Conservation (phyloP, 805 yeast genomes). For the Kluyveromyces nonfermentans region DNA sequence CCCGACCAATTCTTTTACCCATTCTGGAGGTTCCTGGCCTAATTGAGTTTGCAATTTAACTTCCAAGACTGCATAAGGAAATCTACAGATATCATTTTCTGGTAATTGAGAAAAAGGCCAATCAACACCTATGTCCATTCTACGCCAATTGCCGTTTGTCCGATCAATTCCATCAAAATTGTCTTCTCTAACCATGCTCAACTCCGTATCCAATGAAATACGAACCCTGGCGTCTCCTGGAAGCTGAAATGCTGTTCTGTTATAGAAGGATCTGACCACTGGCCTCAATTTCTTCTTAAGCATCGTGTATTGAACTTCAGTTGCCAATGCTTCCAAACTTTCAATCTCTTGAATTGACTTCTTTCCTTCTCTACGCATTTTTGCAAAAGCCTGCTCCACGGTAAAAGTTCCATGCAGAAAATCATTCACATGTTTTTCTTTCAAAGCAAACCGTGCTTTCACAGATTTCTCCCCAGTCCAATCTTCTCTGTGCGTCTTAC, state of each 20-base stretch:
- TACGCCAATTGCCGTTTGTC: slow-evolving; percentile 91
- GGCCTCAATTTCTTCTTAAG: slow-evolving; percentile 82
- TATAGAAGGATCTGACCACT: slow-evolving; percentile 90
- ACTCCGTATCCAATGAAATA: slow-evolving; percentile 93
- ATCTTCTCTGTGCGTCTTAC: slow-evolving; percentile 97
- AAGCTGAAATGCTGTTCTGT: slow-evolving; percentile 96
- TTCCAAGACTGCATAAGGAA: slow-evolving; percentile 96
- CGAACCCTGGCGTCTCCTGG: slow-evolving; percentile 99
- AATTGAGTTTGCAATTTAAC: slow-evolving; percentile 95
- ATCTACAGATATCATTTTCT: slow-evolving; percentile 78
- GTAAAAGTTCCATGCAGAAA: slow-evolving; percentile 79
- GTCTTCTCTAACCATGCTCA: slow-evolving; percentile 96
- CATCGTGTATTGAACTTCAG: slow-evolving; percentile 86
- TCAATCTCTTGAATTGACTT: slow-evolving; percentile 83
- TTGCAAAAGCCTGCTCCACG: slow-evolving; percentile 82
- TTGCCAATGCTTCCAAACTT: slow-evolving; percentile 81
- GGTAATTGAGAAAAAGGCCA: slow-evolving; percentile 87
- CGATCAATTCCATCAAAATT: slow-evolving; percentile 89
- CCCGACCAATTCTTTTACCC: slow-evolving; percentile 89
- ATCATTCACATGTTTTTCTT: slow-evolving; percentile 82
- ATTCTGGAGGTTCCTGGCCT: slow-evolving; percentile 97
- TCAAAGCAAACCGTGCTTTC: slow-evolving; percentile 88
- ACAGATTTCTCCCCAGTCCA: slow-evolving; percentile 99
- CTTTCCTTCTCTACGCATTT: slow-evolving; percentile 87
- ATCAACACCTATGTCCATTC: slow-evolving; percentile 97